Conservation (phyloP, 148 eudicot species). For the Diospyros lotus region DNA sequence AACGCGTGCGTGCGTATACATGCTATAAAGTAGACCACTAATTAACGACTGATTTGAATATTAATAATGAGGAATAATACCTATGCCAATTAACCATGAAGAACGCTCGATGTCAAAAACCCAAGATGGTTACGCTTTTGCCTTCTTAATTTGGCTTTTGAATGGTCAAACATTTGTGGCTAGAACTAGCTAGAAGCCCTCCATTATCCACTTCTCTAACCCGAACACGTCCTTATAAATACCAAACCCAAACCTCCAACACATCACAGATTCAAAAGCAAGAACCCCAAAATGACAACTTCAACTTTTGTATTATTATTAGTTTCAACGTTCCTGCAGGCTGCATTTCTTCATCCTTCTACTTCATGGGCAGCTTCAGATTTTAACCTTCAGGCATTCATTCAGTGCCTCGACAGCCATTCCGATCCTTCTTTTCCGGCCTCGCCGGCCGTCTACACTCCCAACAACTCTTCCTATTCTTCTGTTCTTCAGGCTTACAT, state of each 20-base stretch:
- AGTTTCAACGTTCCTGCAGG: background rate
- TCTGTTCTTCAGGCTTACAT: constrained; percentile 28
- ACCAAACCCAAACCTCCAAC: background rate
- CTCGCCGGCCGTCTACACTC: constrained; percentile 23
- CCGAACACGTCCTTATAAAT: background rate
- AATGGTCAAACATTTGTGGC: too few species aligned
- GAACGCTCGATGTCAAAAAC: too few species aligned
- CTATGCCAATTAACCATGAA: too few species aligned
- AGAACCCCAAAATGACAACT: background rate
- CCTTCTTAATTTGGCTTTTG: too few species aligned
- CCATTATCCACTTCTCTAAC: too few species aligned
- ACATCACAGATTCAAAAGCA: background rate
- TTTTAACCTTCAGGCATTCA: constrained; percentile 11
- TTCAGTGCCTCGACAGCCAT: constrained; percentile 27
- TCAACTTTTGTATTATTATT: background rate
- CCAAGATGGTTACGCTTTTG: too few species aligned
- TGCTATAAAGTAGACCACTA: too few species aligned
- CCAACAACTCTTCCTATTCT: constrained; percentile 24
- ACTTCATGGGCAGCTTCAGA: constrained; percentile 6
- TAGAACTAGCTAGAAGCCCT: too few species aligned
- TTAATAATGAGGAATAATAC: too few species aligned
- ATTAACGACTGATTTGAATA: too few species aligned
- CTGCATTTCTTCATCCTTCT: background rate
- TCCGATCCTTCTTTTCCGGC: constrained; percentile 26
- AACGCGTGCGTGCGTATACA: too few species aligned